Evolutionary conservation across 1,284 basidiomycete genomes (phyloP).

Genomic region (Ceratobasidium sp.): DNA sequence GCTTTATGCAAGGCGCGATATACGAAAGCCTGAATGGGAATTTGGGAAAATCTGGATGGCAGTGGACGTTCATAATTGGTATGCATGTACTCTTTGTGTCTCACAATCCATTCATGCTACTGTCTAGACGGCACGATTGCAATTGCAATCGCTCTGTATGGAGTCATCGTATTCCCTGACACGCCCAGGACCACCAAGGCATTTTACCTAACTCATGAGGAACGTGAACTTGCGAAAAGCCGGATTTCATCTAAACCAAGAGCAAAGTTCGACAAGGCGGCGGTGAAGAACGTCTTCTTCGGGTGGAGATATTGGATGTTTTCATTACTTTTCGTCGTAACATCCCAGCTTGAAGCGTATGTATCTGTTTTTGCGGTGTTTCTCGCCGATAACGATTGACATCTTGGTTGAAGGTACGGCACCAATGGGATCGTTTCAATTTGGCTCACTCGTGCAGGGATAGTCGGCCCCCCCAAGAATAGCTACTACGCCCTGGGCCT

Average conservation of each 20-base stretch:
- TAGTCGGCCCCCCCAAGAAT: conserved; percentile 31
- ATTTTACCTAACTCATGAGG: conserved; percentile 66
- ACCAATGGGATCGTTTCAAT: conserved; percentile 38
- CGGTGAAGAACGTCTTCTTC: conserved; percentile 9
- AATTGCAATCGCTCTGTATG: conserved; percentile 75
- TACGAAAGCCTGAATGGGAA: conserved; percentile 32
- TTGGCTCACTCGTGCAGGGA: conserved; percentile 21
- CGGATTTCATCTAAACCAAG: conserved; percentile 4
- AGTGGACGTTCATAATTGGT: conserved; percentile 41
- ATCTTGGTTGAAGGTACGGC: not conserved
- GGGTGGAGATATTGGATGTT: conserved; percentile 42
- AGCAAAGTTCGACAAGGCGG: conserved; percentile 8
- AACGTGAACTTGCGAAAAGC: conserved; percentile 15
- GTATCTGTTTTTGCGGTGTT: not conserved
- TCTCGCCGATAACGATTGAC: too few species aligned
- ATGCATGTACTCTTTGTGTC: not conserved
- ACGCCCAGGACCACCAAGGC: conserved; percentile 71
- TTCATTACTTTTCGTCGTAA: conserved; percentile 28
- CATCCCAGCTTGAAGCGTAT: conserved; percentile 34
- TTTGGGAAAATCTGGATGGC: conserved; percentile 32
- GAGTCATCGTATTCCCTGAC: conserved; percentile 77
- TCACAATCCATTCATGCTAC: not conserved
- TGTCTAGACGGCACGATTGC: conserved; percentile 71
- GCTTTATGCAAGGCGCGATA: conserved; percentile 38
- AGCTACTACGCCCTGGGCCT: conserved; percentile 38